A percentile compares a stretch with the other conserved stretches of the same genome.
These are phyloP conservation scores for Adansonia madagascariensis DNA, from an alignment of 441 rosid species.

Conservation along the genomic window DNA sequence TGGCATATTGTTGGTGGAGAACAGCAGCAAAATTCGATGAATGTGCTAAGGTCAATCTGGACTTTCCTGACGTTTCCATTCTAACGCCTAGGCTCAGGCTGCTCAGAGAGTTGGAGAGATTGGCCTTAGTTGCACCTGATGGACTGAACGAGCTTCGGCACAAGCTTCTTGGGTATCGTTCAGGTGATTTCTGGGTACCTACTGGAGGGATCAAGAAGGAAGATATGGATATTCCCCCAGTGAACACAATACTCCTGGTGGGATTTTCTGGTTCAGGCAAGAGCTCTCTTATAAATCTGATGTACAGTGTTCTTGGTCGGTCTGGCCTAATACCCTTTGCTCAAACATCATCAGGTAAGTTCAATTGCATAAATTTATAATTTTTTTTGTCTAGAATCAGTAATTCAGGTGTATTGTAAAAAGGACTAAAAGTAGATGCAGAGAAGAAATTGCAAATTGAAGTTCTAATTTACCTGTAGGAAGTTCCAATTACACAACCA, in stretches of 20 bases:
- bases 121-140: constrained; percentile 51
- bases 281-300: constrained; percentile 61
- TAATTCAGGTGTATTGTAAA: not conserved
- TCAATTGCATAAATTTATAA: not conserved
- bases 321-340: constrained; percentile 58
- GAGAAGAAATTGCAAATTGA: not conserved
- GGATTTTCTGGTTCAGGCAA: constrained; percentile 66
- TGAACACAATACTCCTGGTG: constrained; percentile 54
- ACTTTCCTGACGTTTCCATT: constrained; percentile 37
- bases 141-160: constrained; percentile 61
- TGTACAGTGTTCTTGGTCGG: constrained; percentile 66
- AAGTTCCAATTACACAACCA: constrained; percentile 37
- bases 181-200: constrained; percentile 69
- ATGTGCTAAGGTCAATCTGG: constrained; percentile 37
- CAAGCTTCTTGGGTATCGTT: constrained; percentile 47
- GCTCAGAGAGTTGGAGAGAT: constrained; percentile 54
- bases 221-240: constrained; percentile 57
- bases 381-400: not conserved
- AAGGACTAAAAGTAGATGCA: not conserved
- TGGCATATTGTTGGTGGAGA: constrained; percentile 56
- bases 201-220: constrained; percentile 54
- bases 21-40: constrained; percentile 49
- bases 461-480: constrained; percentile 30
- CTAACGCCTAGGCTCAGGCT: constrained; percentile 51
- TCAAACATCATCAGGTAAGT: constrained; percentile 50